Percentiles rank a stretch among this genome's conserved stretches.
Conservation (phyloP, 2,329 filamentous ascomycete genomes). For the Colletotrichum magnum region DNA sequence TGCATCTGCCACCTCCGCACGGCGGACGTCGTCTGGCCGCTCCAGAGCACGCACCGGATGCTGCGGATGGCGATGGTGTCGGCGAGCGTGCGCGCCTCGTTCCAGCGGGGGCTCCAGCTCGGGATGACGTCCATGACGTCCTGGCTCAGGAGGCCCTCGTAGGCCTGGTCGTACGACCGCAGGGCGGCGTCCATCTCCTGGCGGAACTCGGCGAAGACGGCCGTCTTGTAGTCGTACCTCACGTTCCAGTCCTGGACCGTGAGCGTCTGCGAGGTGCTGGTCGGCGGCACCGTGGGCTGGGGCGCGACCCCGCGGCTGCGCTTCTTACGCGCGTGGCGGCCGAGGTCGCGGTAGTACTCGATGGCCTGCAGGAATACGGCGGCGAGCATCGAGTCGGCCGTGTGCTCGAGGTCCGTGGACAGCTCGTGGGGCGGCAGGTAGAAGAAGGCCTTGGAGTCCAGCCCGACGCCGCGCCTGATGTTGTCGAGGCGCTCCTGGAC, state of each 20-base stretch:
- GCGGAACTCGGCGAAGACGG: slow-evolving; percentile 90
- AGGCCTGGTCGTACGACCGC: slow-evolving; percentile 88
- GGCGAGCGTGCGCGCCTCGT: slow-evolving; percentile 90
- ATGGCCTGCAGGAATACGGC: slow-evolving; percentile 81
- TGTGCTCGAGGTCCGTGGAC: slow-evolving; percentile 78
- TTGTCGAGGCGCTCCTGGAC: slow-evolving; percentile 79
- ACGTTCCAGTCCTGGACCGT: slow-evolving; percentile 91
- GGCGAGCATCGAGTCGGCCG: slow-evolving; percentile 80
- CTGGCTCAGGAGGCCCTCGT: slow-evolving; percentile 84
- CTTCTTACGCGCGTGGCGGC: slow-evolving; percentile 93
- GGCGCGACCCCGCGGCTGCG: slow-evolving; percentile 83
- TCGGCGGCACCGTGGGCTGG: slow-evolving; percentile 85
- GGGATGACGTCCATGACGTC: slow-evolving; percentile 92
- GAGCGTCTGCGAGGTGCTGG: slow-evolving; percentile 88
- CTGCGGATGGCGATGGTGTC: slow-evolving; percentile 86
- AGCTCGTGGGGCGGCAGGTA: slow-evolving; percentile 84
- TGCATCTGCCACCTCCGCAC: slow-evolving; percentile 86
- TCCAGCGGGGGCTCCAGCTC: slow-evolving; percentile 91
- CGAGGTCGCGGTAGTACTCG: slow-evolving; percentile 94
- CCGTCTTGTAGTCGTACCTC: slow-evolving; percentile 94
- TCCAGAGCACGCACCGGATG: slow-evolving; percentile 86
- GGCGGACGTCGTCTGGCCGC: slow-evolving; percentile 82
- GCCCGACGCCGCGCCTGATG: slow-evolving; percentile 82
- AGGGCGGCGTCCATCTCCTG: slow-evolving; percentile 92
- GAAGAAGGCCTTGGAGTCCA: slow-evolving; percentile 89